Evolutionary conservation across 139 green algal species (phyloP), one percentile per base, ranked within the genome.

Genomic region (Asterochloris sp.): DNA sequence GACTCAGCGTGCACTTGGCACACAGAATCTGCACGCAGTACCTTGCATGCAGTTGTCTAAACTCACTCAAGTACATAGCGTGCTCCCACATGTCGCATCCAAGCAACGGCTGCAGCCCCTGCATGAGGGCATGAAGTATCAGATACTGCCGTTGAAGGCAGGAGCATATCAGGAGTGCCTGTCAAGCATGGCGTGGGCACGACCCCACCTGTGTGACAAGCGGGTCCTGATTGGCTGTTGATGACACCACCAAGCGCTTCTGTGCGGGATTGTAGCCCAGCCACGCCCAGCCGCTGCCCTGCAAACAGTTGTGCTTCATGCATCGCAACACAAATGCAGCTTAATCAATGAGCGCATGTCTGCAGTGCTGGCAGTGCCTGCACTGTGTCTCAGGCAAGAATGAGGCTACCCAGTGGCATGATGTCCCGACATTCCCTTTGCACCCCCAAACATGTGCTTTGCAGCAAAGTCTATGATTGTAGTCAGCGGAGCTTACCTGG

Each of bases 231-330:
- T 99, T 99, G 28, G 92, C 62, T 15, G 91, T 95, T 26, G 95
- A 98, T 21, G 86, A 77, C 62, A 98, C 93, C 47, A 92, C 85
- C 79, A 99, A 83, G 21, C 80, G 82, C 19, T 91, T 85, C 13
- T 78, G 90, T 1, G 88, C 87, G 73, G 93, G 94, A 89, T 95
- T 95, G 86, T 93, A 96, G 14, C 90, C 96, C 78, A 99, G 89
- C 96, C 96, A 99, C 66, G 92, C 95, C 96, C 96, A 99, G 75
- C 96, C 96, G 62, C 93, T 98, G 64, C 96, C 96, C 92, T 98
- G 92, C 77, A 28, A 6, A 81, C 28, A 47, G 26, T 17, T 26
- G 9, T 76, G 9, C 17, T 47, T 12, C 24, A 28, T 4, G 38
- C 66, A 71, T 71, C 17, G 2, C 4, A 71, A 71, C 8, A 29